Evolutionary conservation across 2,329 filamentous ascomycete species (phyloP).

Genomic region (Didymella pomorum): DNA sequence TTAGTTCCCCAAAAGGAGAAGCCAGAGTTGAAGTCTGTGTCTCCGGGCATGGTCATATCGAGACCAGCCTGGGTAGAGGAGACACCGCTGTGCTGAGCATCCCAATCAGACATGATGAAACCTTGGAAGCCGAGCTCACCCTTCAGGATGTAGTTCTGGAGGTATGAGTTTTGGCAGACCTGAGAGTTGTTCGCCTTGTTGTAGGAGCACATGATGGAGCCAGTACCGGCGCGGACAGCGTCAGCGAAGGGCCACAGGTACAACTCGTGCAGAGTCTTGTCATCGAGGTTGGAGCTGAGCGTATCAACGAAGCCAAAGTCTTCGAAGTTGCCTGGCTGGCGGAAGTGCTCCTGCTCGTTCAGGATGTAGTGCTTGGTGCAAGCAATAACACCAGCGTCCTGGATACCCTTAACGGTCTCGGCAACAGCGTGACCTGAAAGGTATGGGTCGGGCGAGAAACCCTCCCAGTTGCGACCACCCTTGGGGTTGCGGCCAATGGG

Average conservation of each 20-base stretch:
- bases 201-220: constrained; percentile 68
- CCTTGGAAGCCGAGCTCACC: constrained; percentile 82
- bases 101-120: constrained; percentile 73
- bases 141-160: constrained; percentile 79
- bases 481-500: constrained; percentile 73
- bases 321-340: constrained; percentile 66
- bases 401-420: constrained; percentile 79
- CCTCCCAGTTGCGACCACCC: constrained; percentile 61
- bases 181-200: constrained; percentile 84
- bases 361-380: constrained; percentile 70
- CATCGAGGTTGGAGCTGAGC: constrained; percentile 68
- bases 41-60: constrained; percentile 86
- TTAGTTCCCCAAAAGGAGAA: constrained; percentile 84
- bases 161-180: constrained; percentile 78
- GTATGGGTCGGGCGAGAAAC: constrained; percentile 76
- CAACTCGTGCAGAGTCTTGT: constrained; percentile 69
- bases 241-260: constrained; percentile 68
- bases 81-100: constrained; percentile 75
- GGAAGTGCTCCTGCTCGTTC: constrained; percentile 71
- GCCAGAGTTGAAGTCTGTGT: constrained; percentile 77
- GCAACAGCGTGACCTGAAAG: constrained; percentile 76
- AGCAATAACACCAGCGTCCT: constrained; percentile 81
- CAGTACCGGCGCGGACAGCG: constrained; percentile 60
- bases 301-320: constrained; percentile 69
- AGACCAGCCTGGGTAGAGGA: constrained; percentile 74